A percentile compares a stretch with the other conserved stretches of the same genome.
These are phyloP conservation scores for Exophiala oligosperma DNA, from an alignment of 2,329 filamentous ascomycete species.

Conservation along the genomic window DNA sequence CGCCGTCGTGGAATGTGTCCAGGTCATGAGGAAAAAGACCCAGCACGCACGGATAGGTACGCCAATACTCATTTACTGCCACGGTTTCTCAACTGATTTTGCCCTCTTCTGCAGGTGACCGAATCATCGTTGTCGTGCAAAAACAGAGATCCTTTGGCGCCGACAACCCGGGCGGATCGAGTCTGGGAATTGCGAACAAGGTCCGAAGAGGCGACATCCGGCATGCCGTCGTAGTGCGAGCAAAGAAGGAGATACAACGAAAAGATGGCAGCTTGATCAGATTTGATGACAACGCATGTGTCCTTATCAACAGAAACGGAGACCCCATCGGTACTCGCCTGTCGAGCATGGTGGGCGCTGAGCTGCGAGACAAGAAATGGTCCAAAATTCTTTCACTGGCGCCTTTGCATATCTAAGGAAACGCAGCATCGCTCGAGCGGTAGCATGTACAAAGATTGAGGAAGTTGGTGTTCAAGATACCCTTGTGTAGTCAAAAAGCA, in stretches of 20 bases:
- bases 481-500: neutral
- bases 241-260: conserved; percentile 81
- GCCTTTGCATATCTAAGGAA: conserved; percentile 65
- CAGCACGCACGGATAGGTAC: conserved; percentile 80
- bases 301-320: conserved; percentile 93
- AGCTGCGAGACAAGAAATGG: conserved; percentile 92
- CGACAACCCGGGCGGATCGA: conserved; percentile 62
- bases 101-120: conserved; percentile 68
- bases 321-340: conserved; percentile 92
- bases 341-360: conserved; percentile 86
- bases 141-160: conserved; percentile 80
- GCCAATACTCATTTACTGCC: conserved; percentile 25
- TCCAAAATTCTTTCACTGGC: conserved; percentile 97
- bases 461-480: neutral
- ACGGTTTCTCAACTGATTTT: neutral
- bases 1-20: conserved; percentile 92
- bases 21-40: conserved; percentile 86
- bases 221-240: conserved; percentile 93
- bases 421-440: neutral
- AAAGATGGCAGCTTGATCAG: conserved; percentile 85
- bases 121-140: conserved; percentile 96
- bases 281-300: conserved; percentile 98
- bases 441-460: neutral
- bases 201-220: conserved; percentile 95
- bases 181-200: conserved; percentile 80